These are phyloP conservation scores for Aspergillus coremiiformis DNA, from an alignment of 495 filamentous ascomycete species.

Conservation along the genomic window DNA sequence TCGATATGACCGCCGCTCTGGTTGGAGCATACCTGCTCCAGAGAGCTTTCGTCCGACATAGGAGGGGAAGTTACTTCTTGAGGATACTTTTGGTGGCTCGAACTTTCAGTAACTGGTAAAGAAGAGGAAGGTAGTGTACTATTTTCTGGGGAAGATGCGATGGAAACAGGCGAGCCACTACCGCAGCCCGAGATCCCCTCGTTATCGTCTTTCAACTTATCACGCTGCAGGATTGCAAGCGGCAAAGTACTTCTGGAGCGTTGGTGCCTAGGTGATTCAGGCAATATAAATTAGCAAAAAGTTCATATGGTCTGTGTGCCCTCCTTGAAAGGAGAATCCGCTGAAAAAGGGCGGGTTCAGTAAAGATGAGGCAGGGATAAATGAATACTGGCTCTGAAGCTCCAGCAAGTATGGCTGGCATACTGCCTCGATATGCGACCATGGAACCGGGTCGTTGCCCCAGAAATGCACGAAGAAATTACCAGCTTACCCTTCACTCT, in stretches of 20 bases:
- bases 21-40: slow-evolving; percentile 23
- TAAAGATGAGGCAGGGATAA: neutral
- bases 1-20: slow-evolving; percentile 26
- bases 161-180: slow-evolving; percentile 25
- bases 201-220: slow-evolving; percentile 36
- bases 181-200: slow-evolving; percentile 22
- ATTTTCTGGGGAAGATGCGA: slow-evolving; percentile 23
- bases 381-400: neutral
- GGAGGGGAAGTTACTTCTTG: slow-evolving; percentile 21
- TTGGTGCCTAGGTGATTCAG: slow-evolving; percentile 38
- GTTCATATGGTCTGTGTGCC: neutral
- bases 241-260: slow-evolving; percentile 48
- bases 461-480: neutral
- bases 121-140: slow-evolving; percentile 13
- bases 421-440: neutral
- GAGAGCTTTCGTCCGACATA: slow-evolving; percentile 17
- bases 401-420: neutral
- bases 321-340: neutral
- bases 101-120: slow-evolving; percentile 26
- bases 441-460: slow-evolving; percentile 7
- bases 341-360: neutral
- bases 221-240: slow-evolving; percentile 45
- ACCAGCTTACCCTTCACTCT: slow-evolving; percentile 25
- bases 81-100: slow-evolving; percentile 24
- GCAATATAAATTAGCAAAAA: slow-evolving; percentile 22